phyloP scores from a whole-genome alignment of 768 basidiomycete genomes.

The Hemileccinum impolitum region DNA sequence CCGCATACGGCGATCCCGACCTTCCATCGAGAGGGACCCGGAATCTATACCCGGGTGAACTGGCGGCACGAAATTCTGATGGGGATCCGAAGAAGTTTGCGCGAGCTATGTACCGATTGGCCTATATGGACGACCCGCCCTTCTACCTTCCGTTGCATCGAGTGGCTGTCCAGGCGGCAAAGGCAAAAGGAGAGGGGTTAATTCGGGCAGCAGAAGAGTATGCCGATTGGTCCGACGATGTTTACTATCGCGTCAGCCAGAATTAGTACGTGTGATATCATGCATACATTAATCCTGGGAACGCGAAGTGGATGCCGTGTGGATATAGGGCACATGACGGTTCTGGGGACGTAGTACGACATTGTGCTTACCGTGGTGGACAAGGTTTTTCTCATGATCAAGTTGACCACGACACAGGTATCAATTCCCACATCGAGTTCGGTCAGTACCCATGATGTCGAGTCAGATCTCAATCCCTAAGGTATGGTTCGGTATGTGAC shows the following conservation, averaged over 20 bases:
- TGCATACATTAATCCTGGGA: background rate
- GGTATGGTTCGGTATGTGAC: conserved; percentile 24
- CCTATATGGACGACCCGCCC: conserved; percentile 22
- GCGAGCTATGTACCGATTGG: conserved; percentile 14
- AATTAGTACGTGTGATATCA: conserved; percentile 3
- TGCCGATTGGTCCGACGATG: conserved; percentile 27
- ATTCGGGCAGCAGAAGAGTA: conserved; percentile 24
- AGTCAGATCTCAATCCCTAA: conserved; percentile 1
- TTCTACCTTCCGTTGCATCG: conserved; percentile 25
- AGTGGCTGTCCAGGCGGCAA: conserved; percentile 21
- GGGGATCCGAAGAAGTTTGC: conserved; percentile 27
- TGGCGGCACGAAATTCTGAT: conserved; percentile 1
- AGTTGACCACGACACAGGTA: background rate
- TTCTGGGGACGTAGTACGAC: background rate
- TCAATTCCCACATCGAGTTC: background rate
- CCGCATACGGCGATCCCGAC: conserved; percentile 16
- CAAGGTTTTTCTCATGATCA: conserved; percentile 1
- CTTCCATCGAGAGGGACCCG: conserved; percentile 16
- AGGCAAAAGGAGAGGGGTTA: conserved; percentile 19
- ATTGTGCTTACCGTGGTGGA: background rate
- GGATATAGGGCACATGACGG: background rate
- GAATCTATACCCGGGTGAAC: conserved; percentile 9
- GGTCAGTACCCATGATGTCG: background rate
- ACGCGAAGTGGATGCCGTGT: background rate
- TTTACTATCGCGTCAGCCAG: conserved; percentile 13